Percentiles rank a stretch among this genome's conserved stretches.
Conservation (phyloP, 139 green algal species). For the Picochlorum sp. region DNA sequence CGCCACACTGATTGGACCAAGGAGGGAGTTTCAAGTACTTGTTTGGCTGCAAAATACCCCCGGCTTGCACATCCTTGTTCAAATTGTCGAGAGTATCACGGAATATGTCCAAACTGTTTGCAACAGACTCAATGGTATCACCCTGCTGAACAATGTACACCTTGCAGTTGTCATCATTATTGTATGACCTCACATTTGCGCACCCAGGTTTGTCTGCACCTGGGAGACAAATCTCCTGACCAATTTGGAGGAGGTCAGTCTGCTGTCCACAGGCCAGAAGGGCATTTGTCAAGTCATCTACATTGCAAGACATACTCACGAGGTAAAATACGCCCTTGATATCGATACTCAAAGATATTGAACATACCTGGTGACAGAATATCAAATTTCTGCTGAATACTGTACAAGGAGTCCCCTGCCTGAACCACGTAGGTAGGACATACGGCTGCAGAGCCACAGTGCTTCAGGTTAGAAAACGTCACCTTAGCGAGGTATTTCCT, state of each 20-base stretch:
- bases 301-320: background rate
- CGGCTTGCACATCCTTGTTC: conserved; percentile 11
- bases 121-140: conserved; percentile 22
- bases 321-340: background rate
- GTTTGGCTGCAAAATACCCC: conserved; percentile 19
- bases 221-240: conserved; percentile 22
- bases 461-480: too few relatives aligned
- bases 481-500: too few relatives aligned
- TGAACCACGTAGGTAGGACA: conserved; percentile 21
- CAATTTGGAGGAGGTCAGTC: conserved; percentile 16
- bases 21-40: conserved; percentile 21
- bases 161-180: conserved; percentile 12
- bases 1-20: conserved; percentile 17
- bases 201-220: conserved; percentile 7
- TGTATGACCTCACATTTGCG: conserved; percentile 13
- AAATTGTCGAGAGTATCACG: conserved; percentile 12
- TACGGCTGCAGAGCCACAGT: background rate
- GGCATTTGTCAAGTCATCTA: conserved; percentile 10
- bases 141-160: conserved; percentile 22
- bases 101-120: conserved; percentile 8
- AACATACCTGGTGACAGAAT: conserved; percentile 3
- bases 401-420: conserved; percentile 12
- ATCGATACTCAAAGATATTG: background rate
- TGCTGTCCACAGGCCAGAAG: conserved; percentile 4
- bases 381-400: conserved; percentile 13